Evolutionary conservation across 768 basidiomycete species (phyloP).

Genomic region (Mycena belliarum): DNA sequence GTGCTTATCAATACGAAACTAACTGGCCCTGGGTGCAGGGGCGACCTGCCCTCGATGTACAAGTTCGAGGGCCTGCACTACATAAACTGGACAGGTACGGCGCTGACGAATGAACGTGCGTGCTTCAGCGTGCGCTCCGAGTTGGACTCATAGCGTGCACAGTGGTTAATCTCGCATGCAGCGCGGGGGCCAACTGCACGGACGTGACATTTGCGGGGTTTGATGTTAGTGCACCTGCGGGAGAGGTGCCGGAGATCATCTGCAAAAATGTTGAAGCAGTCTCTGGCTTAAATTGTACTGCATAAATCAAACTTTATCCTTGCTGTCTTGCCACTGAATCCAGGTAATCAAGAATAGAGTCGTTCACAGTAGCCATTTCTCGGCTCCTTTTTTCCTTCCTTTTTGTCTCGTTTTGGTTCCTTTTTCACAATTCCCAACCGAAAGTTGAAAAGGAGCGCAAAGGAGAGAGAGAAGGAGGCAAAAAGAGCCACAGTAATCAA

Average conservation of each 20-base stretch:
- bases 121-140: not conserved
- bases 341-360: no score
- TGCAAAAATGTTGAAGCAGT: constrained; percentile 49
- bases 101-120: constrained; percentile 40
- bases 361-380: no score
- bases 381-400: no score
- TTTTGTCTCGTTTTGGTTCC: no score
- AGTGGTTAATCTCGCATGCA: constrained; percentile 56
- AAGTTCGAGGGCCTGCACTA: constrained; percentile 50
- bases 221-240: constrained; percentile 38
- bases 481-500: no score
- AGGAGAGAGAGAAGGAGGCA: no score
- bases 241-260: constrained; percentile 38
- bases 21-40: constrained; percentile 31
- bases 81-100: constrained; percentile 48
- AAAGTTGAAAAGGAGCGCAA: no score
- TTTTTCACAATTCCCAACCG: no score
- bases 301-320: no score
- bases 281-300: constrained; percentile 25
- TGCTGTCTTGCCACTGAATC: no score
- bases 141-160: not conserved
- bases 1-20: not conserved
- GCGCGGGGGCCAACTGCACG: constrained; percentile 46
- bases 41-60: constrained; percentile 48
- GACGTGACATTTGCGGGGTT: constrained; percentile 44